Evolutionary conservation across 2,329 filamentous ascomycete species (phyloP).

Genomic region (Penicillium sp.): DNA sequence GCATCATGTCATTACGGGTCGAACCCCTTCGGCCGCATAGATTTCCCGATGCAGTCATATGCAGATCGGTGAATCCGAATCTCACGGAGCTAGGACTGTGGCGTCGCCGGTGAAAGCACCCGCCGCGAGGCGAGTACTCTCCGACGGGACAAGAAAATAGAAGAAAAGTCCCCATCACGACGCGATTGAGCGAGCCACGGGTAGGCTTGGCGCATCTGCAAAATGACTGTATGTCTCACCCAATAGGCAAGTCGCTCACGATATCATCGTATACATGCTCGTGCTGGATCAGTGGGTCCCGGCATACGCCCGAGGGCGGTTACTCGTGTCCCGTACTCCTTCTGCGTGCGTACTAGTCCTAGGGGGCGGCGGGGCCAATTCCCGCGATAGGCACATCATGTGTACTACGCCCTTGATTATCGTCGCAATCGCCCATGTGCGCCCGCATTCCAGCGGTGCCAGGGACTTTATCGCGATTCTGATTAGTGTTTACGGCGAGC

Average conservation of each 20-base stretch:
- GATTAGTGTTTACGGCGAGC: background rate
- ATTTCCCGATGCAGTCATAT: constrained; percentile 16
- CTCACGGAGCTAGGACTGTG: constrained; percentile 2
- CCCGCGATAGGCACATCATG: background rate
- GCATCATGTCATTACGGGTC: background rate
- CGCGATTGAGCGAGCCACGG: constrained; percentile 16
- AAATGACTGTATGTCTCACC: constrained; percentile 19
- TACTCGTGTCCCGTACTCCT: constrained; percentile 2
- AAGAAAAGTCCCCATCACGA: constrained; percentile 5
- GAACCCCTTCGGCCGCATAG: background rate
- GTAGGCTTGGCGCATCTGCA: constrained; percentile 17
- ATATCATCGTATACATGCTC: constrained; percentile 13
- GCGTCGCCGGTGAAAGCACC: constrained; percentile 3
- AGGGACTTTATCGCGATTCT: background rate
- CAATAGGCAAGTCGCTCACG: constrained; percentile 17
- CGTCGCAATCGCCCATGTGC: constrained; percentile 12
- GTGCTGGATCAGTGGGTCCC: constrained; percentile 16
- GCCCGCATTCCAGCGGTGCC: background rate
- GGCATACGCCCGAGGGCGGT: constrained; percentile 12
- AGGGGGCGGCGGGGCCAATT: constrained; percentile 2
- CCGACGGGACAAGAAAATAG: constrained; percentile 3
- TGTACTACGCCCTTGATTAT: background rate
- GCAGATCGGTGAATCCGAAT: constrained; percentile 18
- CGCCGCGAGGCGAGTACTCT: background rate
- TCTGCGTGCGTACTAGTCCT: constrained; percentile 2